Evolutionary conservation across 1,139 yeast genomes (phyloP).

Genomic region (Yamadazyma atlantica): DNA sequence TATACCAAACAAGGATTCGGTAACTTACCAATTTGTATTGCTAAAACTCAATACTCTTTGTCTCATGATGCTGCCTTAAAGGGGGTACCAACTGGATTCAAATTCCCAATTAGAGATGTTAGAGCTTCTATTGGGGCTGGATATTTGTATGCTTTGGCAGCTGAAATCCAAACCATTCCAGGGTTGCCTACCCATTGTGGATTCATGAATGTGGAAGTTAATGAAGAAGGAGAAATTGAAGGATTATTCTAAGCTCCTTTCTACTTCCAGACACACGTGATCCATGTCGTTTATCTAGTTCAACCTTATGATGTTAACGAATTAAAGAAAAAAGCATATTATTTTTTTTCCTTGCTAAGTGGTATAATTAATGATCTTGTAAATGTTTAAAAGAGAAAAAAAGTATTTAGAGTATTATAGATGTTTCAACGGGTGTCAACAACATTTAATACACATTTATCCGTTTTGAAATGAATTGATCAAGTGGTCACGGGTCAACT

Average conservation of each 20-base stretch:
- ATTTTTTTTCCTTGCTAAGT: not conserved
- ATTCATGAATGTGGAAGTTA: slow-evolving; percentile 94
- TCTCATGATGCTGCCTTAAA: slow-evolving; percentile 92
- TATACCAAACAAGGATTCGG: slow-evolving; percentile 92
- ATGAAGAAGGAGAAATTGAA: slow-evolving; percentile 89
- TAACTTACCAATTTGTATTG: slow-evolving; percentile 91
- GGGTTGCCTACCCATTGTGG: slow-evolving; percentile 97
- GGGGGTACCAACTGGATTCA: slow-evolving; percentile 95
- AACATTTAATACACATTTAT: slow-evolving; percentile 3
- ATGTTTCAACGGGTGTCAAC: slow-evolving; percentile 10
- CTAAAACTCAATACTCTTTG: slow-evolving; percentile 95
- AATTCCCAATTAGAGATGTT: slow-evolving; percentile 91
- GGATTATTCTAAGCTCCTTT: slow-evolving; percentile 71
- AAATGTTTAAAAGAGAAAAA: not conserved
- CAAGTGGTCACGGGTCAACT: too few relatives aligned
- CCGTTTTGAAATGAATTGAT: too few relatives aligned
- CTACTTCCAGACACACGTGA: not conserved
- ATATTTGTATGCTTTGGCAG: slow-evolving; percentile 93
- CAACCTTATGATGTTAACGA: slow-evolving; percentile 14
- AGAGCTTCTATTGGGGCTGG: slow-evolving; percentile 97
- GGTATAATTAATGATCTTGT: not conserved
- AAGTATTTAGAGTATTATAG: slow-evolving; percentile 1
- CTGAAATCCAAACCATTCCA: slow-evolving; percentile 96
- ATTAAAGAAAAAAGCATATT: not conserved
- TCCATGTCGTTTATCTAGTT: slow-evolving; percentile 8